These are phyloP conservation scores for Pinus albicaulis DNA, from an alignment of 75 land plant species.

Conservation along the genomic window DNA sequence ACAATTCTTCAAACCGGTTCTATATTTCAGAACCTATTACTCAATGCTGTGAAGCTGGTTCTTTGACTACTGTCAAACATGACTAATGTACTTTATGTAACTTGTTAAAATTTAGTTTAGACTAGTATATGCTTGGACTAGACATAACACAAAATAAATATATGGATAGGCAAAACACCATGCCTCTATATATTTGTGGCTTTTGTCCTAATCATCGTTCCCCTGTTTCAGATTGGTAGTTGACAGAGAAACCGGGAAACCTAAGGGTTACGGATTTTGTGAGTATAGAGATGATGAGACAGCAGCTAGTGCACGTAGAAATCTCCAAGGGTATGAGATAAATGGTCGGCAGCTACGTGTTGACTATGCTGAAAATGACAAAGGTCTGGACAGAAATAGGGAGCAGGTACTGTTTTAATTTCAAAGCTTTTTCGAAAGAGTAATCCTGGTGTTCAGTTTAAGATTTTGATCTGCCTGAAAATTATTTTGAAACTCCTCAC, in stretches of 20 bases:
- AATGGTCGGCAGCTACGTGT: conserved; percentile 97
- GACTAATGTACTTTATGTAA: no score
- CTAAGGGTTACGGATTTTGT: conserved; percentile 99
- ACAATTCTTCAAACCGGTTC: not conserved
- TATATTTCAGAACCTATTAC: not conserved
- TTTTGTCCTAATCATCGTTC: not conserved
- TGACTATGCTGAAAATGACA: conserved; percentile 99
- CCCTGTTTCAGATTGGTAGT: conserved; percentile 71
- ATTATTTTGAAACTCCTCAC: not conserved
- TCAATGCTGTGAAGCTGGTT: no score
- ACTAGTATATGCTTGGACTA: no score
- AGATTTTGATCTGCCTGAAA: not conserved
- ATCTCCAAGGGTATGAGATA: conserved; percentile 94
- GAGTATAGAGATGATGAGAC: conserved; percentile 99
- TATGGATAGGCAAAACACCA: not conserved
- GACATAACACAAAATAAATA: not conserved
- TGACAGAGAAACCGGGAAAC: conserved; percentile 99
- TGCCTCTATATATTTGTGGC: not conserved
- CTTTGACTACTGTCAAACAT: no score
- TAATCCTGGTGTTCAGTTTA: not conserved
- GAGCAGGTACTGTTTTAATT: conserved; percentile 62
- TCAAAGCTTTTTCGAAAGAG: not conserved
- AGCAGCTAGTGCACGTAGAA: conserved; percentile 94
- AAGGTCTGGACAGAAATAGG: conserved; percentile 73
- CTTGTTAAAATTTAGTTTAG: no score